Evolutionary conservation across 495 filamentous ascomycete species (phyloP), one percentile per base, ranked within the genome.

Genomic region (Margaritispora aquatica): DNA sequence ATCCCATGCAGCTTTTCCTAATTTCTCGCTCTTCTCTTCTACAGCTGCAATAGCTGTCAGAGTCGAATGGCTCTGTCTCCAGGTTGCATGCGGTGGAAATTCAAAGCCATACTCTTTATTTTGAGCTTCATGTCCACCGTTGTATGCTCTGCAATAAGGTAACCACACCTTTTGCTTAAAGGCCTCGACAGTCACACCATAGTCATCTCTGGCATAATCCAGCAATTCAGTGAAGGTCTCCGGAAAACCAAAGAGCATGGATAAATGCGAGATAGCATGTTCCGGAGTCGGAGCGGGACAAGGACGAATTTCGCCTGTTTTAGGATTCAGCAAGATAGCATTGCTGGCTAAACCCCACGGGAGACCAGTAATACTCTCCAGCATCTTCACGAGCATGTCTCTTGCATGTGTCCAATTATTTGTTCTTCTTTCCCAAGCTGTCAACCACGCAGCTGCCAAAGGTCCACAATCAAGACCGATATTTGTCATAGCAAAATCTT

Each of bases 51-150:
- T 23, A 50, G 47, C 47, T 50, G 47, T 50, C 24, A 50, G 24
- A 9, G 47, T 50, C 17, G 47, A 50, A 17, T 50, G 47, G 24
- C 47, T 50, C 47, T 50, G 47, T 50, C 47, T 50, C 47, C 47
- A 50, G 5, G 47, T 50, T 17, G 47, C 47, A 4, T 50, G 5
- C 3, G 20, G 21, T 2, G 47, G 47, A 22, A 50, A 50, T 3
- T 23, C 47, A 26, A 50, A 50, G 47, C 47, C 47, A 26, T 24
- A 50, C 24, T 50, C 47, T 17, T n/a, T 4, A 17, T 22, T 19
- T 24, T 50, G 47, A 22, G 26, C 24, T 24, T 50, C 47, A 8
- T 23, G 47, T 19, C 47, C 47, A 2, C 47, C 47, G 21, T 50
- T 50, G 20, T 50, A 50, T 10, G 47, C 47, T 50, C 47, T 50